Evolutionary conservation across 495 filamentous ascomycete species (phyloP), one percentile per base, ranked within the genome.

Genomic region (Xylaria grammica): DNA sequence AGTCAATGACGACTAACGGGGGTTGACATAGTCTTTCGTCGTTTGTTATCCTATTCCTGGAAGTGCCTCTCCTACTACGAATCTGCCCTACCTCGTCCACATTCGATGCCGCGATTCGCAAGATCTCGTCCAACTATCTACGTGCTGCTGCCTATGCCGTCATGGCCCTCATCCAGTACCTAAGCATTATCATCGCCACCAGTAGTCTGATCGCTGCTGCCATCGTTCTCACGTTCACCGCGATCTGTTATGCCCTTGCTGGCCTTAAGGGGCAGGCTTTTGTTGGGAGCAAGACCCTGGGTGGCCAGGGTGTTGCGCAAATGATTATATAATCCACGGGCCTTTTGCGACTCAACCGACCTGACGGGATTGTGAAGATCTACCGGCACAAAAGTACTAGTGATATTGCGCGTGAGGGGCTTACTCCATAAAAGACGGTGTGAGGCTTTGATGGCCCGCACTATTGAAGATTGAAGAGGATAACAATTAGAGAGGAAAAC

Each of bases 51-150:
- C 82, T 99, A 82, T 99, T 99, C 84, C 86, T 97, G 76, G 95
- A 99, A 76, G 89, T 99, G 19, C 95, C 95, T 10, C 90, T 97
- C 67, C 91, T 99, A 54, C 88, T 99, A 34, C 90, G 96, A 77
- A 97, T 99, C 80, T 99, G 95, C 80, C 95, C 95, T 52, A 99
- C 96, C 0, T 98, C 95, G 40, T 74, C 88, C 46, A 84, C 82
- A 55, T 99, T 99, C 78, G 96, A 98, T 73, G 81, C 78, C 67
- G 91, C 94, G 77, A 94, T 99, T 76, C 93, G 95, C 74, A 86
- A 84, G 50, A 93, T 99, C 81, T 91, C 92, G 44, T 92, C 93
- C 51, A 97, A 97, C 81, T 97, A 91, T 82, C 97, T 94, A 90
- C 93, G 96, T 78, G 94, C 94, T n/a, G 90, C 79, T 54, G 89